phyloP scores from a whole-genome alignment of 129 eudicot species.

The Mikania micrantha region DNA sequence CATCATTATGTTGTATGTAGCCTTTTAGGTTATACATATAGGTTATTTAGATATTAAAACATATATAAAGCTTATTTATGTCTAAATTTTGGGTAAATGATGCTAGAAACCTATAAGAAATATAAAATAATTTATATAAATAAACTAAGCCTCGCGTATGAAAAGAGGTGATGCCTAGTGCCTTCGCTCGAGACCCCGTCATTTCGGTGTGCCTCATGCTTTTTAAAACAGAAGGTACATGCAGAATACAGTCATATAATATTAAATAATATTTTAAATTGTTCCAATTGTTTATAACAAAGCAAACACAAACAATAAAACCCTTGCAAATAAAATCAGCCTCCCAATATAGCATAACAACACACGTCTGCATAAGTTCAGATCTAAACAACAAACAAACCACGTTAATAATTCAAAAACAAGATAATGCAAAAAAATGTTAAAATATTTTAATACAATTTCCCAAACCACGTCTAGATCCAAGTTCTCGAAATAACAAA shows the following conservation, averaged over 20 bases:
- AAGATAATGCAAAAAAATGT: background rate
- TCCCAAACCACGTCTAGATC: constrained; percentile 5
- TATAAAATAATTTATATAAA: too few species aligned
- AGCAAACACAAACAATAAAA: background rate
- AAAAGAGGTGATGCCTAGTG: too few species aligned
- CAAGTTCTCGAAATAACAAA: background rate
- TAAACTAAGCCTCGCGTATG: too few species aligned
- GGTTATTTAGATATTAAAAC: too few species aligned
- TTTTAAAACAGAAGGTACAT: too few species aligned
- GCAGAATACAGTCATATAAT: background rate
- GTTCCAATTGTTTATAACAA: background rate
- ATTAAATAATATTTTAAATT: background rate
- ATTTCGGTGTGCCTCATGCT: too few species aligned
- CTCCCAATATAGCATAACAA: background rate
- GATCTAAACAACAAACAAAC: constrained; percentile 6
- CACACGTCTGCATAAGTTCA: background rate
- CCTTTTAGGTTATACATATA: too few species aligned
- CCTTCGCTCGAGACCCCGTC: too few species aligned
- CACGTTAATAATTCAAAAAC: background rate
- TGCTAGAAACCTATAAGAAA: too few species aligned
- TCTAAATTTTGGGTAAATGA: too few species aligned
- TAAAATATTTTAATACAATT: background rate
- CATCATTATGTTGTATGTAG: too few species aligned
- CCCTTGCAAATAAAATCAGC: background rate
- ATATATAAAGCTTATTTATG: too few species aligned